Base-by-base conservation (phyloP, 148 eudicot species). In the Diospyros lotus region DNA sequence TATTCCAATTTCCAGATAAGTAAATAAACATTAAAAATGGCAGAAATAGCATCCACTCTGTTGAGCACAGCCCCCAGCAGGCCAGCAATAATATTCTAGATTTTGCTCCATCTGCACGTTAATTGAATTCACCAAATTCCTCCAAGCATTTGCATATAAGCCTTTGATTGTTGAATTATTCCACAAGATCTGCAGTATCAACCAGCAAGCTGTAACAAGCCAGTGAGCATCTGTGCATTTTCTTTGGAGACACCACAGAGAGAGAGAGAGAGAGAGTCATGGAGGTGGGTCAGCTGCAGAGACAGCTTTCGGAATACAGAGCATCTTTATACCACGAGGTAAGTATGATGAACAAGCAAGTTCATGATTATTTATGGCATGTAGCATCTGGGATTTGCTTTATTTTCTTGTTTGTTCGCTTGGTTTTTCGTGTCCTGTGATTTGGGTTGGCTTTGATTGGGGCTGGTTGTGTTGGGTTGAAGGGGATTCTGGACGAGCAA, bases 401-500 rank as follows among this genome's bases (percentile, higher is more conserved):
- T 28, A 28, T 28, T 28, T 28, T 14, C 17, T 67, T 51, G 14
- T 38, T 3, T 4, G 8, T 53, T 69, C 51, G 39, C 9, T 28
- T 63, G 13, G 40, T 4, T 46, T 12, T 1, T 9, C 11, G 3
- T 38, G 41, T 48, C 52, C 8, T 48, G 52, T 48, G n/a, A 1
- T 64, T 3, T 64, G 38, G 28, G 61, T 38, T 74, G 65, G 44
- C 68, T 72, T 18, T 75, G 46, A 11, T 51, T 64, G 15, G 53
- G 7, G 68, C 44, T 68, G 55, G 66, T 45, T 66, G 60, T 72
- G 69, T 69, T 72, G 41, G 66, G 18, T 73, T 42, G 18, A 62
- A 59, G 85, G 97, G 89, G 92, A 18, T 80, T 75, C 75, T 91
- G 84, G 97, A 91, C 71, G 75, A 65, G 52, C 90, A 89, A 68